Conservation (phyloP, 805 yeast species). For the Saccharomycopsis sp. region DNA sequence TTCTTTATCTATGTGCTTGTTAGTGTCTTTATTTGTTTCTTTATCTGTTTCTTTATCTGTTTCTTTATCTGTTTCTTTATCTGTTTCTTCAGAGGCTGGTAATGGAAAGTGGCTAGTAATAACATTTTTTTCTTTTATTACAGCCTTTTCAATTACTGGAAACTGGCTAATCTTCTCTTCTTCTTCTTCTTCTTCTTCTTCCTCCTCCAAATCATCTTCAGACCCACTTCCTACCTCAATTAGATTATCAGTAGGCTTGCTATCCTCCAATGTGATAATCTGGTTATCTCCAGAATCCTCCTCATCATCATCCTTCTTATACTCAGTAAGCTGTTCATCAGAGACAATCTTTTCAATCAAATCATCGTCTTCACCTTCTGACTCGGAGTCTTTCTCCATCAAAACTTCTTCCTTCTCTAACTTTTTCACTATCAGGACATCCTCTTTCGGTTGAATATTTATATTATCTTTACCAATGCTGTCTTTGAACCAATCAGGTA, state of each 20-base stretch:
- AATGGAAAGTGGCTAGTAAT: too few species aligned
- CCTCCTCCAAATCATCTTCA: conserved; percentile 6
- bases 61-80: not conserved
- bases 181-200: conserved; percentile 1
- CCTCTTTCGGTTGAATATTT: not conserved
- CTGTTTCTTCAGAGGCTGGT: not conserved
- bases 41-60: not conserved
- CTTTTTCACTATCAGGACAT: not conserved
- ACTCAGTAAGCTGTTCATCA: not conserved
- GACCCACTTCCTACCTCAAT: conserved; percentile 16
- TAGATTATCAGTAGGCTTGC: conserved; percentile 7
- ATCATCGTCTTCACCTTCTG: not conserved
- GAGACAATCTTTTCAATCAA: not conserved
- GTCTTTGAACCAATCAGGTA: not conserved
- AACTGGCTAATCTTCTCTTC: conserved; percentile 1
- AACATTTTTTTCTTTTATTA: too few species aligned
- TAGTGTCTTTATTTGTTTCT: not conserved
- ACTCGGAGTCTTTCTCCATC: not conserved
- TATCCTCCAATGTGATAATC: not conserved
- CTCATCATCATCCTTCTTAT: not conserved
- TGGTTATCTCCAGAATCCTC: not conserved
- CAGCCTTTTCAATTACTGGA: too few species aligned
- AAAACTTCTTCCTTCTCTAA: not conserved
- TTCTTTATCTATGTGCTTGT: not conserved
- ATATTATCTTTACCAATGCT: not conserved